These are phyloP conservation scores for Talaromyces piceae DNA, from an alignment of 2,329 filamentous ascomycete species.

Conservation along the genomic window DNA sequence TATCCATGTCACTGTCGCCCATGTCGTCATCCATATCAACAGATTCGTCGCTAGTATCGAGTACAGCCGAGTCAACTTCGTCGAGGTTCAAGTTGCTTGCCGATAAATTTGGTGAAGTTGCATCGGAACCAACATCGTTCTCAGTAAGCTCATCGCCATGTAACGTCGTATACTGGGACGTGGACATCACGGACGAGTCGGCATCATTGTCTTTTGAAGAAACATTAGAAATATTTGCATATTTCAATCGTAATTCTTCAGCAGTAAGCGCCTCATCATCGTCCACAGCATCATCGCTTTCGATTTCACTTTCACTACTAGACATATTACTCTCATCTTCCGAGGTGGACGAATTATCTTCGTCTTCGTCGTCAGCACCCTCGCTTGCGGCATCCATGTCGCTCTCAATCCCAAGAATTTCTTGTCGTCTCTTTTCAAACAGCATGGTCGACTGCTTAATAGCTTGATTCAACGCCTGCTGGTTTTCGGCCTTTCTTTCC, in stretches of 20 bases:
- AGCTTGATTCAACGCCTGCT: constrained; percentile 48
- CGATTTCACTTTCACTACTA: constrained; percentile 38
- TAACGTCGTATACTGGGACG: constrained; percentile 12
- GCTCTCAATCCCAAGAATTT: constrained; percentile 50
- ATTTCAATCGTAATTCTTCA: constrained; percentile 42
- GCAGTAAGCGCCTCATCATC: constrained; percentile 40
- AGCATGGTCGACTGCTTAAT: constrained; percentile 46
- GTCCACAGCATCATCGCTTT: constrained; percentile 29
- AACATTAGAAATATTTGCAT: constrained; percentile 32
- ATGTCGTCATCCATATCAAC: constrained; percentile 44
- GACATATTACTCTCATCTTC: constrained; percentile 46
- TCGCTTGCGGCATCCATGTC: constrained; percentile 64
- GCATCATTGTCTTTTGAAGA: constrained; percentile 19
- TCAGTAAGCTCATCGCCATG: constrained; percentile 14
- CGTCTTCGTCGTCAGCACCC: constrained; percentile 15
- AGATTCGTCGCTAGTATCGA: constrained; percentile 40
- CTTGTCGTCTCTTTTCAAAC: constrained; percentile 39
- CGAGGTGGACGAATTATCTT: constrained; percentile 34
- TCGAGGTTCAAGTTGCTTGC: constrained; percentile 26
- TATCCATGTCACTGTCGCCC: constrained; percentile 23
- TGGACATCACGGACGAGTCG: constrained; percentile 17
- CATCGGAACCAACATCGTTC: constrained; percentile 15
- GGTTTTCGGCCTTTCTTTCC: constrained; percentile 43
- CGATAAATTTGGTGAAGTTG: constrained; percentile 20
- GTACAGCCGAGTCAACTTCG: constrained; percentile 37